phyloP scores from a whole-genome alignment of 108 stramenopile species.

The Poteriospumella lacustris region DNA sequence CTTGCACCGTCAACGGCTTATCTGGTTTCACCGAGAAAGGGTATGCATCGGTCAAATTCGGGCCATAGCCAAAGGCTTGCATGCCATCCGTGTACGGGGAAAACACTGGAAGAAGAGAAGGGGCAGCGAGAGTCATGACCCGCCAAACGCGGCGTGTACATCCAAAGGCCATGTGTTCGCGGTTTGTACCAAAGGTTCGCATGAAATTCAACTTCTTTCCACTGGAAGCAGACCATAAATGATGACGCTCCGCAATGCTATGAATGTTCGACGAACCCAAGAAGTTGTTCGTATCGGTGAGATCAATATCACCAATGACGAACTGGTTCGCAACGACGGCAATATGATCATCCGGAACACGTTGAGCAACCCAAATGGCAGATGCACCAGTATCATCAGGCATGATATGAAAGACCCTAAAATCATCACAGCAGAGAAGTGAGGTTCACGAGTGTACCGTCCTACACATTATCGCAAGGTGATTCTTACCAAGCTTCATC shows the following conservation, averaged over 20 bases:
- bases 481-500: constrained; percentile 54
- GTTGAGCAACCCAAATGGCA: constrained; percentile 76
- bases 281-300: constrained; percentile 54
- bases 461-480: not conserved
- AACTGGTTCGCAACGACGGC: constrained; percentile 76
- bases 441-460: not conserved
- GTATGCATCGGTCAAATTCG: constrained; percentile 55
- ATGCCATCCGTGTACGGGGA: constrained; percentile 30
- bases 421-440: not conserved
- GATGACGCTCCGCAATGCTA: constrained; percentile 48
- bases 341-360: constrained; percentile 61
- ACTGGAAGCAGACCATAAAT: not conserved
- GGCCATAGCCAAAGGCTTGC: constrained; percentile 24
- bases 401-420: constrained; percentile 67
- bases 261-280: constrained; percentile 61
- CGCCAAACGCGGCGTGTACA: constrained; percentile 53
- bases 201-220: not conserved
- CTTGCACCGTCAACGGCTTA: constrained; percentile 31
- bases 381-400: constrained; percentile 67
- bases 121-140: constrained; percentile 33
- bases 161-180: not conserved
- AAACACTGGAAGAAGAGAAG: constrained; percentile 26
- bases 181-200: not conserved
- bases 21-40: constrained; percentile 61
- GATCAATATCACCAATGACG: constrained; percentile 55